Percentiles rank a stretch among this genome's conserved stretches.
These are phyloP conservation scores for Cercospora brassicicola DNA, from an alignment of 2,329 filamentous ascomycete genomes.

Conservation along the genomic window DNA sequence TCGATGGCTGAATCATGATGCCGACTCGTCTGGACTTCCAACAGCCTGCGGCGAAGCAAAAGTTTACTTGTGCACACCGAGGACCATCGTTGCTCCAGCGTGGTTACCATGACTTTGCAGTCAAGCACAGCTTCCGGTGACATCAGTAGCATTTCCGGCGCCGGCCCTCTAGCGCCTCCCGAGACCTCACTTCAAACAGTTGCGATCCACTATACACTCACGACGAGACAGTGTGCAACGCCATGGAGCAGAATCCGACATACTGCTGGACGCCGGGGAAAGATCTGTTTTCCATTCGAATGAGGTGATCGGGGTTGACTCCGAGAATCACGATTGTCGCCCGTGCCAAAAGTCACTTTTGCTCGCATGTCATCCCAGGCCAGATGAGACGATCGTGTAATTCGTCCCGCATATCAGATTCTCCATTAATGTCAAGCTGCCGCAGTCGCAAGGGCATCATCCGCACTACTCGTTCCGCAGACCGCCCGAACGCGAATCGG, in stretches of 20 bases:
- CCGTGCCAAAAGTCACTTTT: not conserved
- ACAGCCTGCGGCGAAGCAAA: not conserved
- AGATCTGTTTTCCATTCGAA: not conserved
- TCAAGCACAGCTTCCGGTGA: not conserved
- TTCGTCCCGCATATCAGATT: not conserved
- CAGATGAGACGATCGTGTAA: not conserved
- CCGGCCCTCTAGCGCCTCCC: not conserved
- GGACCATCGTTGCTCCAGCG: not conserved
- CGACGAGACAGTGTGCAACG: not conserved
- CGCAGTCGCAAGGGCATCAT: not conserved
- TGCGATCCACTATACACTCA: not conserved
- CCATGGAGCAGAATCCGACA: not conserved
- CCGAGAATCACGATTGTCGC: not conserved
- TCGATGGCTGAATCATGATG: not conserved
- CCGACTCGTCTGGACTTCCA: not conserved
- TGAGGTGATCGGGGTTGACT: not conserved
- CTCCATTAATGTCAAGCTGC: not conserved
- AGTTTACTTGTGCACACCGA: not conserved
- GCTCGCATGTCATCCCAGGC: not conserved
- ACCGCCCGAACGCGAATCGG: not conserved
- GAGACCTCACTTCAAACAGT: not conserved
- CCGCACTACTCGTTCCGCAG: not conserved
- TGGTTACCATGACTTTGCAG: not conserved
- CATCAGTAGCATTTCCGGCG: not conserved
- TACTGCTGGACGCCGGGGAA: not conserved